Percentiles rank a stretch among this genome's conserved stretches.
These are phyloP conservation scores for Pseudogymnoascus sp. DNA, from an alignment of 2,329 filamentous ascomycete genomes.

Conservation along the genomic window DNA sequence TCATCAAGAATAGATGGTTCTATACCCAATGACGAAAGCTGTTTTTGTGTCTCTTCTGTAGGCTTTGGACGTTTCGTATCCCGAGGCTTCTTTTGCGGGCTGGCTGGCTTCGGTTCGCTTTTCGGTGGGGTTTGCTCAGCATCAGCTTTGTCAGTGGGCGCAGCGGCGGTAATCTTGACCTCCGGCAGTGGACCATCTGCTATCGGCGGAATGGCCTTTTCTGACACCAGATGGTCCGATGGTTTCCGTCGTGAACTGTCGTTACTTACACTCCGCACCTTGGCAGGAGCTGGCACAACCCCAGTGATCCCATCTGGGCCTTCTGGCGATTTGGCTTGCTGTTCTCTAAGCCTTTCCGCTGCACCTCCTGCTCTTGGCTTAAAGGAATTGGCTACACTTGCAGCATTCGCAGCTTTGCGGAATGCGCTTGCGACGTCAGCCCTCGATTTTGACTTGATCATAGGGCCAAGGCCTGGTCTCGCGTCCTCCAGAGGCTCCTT, in stretches of 20 bases:
- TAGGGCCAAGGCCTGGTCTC: conserved; percentile 48
- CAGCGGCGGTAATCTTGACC: conserved; percentile 47
- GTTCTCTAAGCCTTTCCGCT: conserved; percentile 59
- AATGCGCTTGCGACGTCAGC: conserved; percentile 68
- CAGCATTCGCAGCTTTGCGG: conserved; percentile 70
- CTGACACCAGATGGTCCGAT: conserved; percentile 19
- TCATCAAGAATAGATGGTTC: conserved; percentile 69
- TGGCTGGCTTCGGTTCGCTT: conserved; percentile 32
- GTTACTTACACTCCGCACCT: conserved; percentile 32
- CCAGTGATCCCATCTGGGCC: conserved; percentile 84
- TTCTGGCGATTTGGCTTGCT: conserved; percentile 47
- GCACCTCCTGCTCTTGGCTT: conserved; percentile 84
- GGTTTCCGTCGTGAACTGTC: conserved; percentile 30
- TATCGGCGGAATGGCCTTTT: conserved; percentile 21
- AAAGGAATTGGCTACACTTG: conserved; percentile 53
- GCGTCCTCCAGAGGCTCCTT: neutral
- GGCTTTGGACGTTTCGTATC: conserved; percentile 24
- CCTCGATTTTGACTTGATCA: conserved; percentile 72
- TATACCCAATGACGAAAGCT: conserved; percentile 51
- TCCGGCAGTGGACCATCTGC: conserved; percentile 40
- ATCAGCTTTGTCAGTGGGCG: conserved; percentile 31
- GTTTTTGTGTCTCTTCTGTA: conserved; percentile 27
- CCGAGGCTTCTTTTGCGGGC: neutral
- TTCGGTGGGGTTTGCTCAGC: conserved; percentile 18
- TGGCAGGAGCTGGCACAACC: conserved; percentile 71